Base-by-base conservation (phyloP, 1,139 yeast genomes). In the Candida buenavistaensis region DNA sequence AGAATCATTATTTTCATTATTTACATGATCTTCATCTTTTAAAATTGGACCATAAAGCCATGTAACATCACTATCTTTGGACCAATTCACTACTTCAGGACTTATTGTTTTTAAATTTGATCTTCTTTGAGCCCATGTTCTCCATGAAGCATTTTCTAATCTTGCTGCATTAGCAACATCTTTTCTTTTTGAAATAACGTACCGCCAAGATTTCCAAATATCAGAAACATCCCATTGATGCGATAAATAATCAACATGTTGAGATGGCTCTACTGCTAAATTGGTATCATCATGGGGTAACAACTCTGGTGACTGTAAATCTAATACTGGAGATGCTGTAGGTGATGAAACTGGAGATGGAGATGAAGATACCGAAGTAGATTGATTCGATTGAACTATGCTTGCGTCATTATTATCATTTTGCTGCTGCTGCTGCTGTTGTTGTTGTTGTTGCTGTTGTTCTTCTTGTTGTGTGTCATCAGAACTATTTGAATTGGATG, bases 161-260 rank as follows among this genome's bases (percentile, higher is more conserved):
- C 94, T 67, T 3, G 83, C 73, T 2, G 79, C 64, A 51, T 79
- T 78, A 13, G 88, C 87, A 16, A 81, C 80, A 50, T 80, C 84
- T 45, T 85, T 84, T 35, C 96, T 76, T 50, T 86, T 82, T 44
- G 80, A 66, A 30, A 88, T 90, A 42, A 92, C 85, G 57, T 92
- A 92, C 45, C 96, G 73, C 98, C 98, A 92, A 24, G 96, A 87
- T 47, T 86, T 86, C 10, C 95, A 85, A 26, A 92, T 87, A 57
- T 92, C 98, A 4, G 81, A 68, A 46, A 90, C 97, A 51, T 88
- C 88, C 98, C 98, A 92, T 55, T 92, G 77, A 55, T 92, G 96
- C 4, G 96, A 86, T 29, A 92, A 71, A 58, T 92, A 92, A 63
- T 92, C 98, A 11, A 92, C 98, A 54, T 90, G 97, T 35, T 82